phyloP scores from a whole-genome alignment of 441 rosid species.

The Geranium incanum region DNA sequence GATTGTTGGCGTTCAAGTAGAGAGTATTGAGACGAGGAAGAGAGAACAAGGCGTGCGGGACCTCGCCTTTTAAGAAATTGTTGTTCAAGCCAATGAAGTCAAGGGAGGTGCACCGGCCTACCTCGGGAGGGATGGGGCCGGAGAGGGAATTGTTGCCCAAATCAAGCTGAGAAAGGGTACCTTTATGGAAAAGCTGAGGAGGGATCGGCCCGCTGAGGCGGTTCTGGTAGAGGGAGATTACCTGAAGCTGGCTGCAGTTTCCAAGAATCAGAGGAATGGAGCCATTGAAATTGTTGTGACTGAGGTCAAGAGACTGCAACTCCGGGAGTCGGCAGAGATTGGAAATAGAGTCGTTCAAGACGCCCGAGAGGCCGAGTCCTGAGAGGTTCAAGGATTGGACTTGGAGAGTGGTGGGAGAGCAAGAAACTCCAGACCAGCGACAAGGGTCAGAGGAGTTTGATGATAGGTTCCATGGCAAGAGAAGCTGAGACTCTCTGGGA shows the following conservation, averaged over 20 bases:
- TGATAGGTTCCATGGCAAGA: constrained; percentile 31
- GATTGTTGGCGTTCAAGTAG: constrained; percentile 31
- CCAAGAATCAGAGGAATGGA: constrained; percentile 28
- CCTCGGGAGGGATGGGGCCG: constrained; percentile 33
- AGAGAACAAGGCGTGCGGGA: constrained; percentile 28
- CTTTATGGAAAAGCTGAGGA: constrained; percentile 25
- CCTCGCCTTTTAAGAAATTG: constrained; percentile 28
- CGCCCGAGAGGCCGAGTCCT: constrained; percentile 28
- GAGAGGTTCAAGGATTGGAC: constrained; percentile 34
- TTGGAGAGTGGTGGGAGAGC: constrained; percentile 23
- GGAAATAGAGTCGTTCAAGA: constrained; percentile 23
- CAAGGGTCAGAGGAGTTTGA: constrained; percentile 28
- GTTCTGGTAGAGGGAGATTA: constrained; percentile 30
- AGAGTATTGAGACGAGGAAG: constrained; percentile 24
- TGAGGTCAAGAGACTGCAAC: constrained; percentile 32
- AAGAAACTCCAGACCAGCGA: constrained; percentile 34
- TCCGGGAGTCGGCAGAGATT: constrained; percentile 26
- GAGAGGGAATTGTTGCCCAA: constrained; percentile 28
- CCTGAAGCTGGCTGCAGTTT: constrained; percentile 24
- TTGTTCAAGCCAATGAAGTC: constrained; percentile 32
- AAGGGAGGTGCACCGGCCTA: constrained; percentile 27
- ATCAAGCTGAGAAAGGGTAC: constrained; percentile 24
- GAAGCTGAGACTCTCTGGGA: constrained; percentile 26
- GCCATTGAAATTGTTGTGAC: constrained; percentile 36
- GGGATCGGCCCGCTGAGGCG: constrained; percentile 27